These are phyloP conservation scores for Beauveria medogensis DNA, from an alignment of 2,329 filamentous ascomycete species.

Conservation along the genomic window DNA sequence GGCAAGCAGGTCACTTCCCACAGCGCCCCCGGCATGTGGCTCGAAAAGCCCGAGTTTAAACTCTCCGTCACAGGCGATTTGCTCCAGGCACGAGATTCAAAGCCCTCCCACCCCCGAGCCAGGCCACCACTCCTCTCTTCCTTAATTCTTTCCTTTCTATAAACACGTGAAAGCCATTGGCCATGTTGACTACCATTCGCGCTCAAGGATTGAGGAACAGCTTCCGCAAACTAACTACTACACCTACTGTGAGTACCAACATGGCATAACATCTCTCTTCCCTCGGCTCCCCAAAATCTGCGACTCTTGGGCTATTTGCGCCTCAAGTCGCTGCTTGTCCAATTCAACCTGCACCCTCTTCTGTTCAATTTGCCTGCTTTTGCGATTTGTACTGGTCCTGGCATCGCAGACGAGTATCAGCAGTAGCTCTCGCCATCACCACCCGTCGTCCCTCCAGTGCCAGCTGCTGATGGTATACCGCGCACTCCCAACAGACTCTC, in stretches of 20 bases:
- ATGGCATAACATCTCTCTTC: neutral
- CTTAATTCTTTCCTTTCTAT: neutral
- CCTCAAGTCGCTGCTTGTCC: neutral
- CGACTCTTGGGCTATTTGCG: neutral
- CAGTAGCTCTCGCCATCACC: neutral
- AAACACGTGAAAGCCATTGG: slow-evolving; percentile 16
- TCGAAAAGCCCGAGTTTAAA: neutral
- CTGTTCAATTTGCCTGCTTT: neutral
- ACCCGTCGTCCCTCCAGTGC: neutral
- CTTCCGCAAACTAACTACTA: slow-evolving; percentile 22
- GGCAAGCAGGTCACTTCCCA: too few species aligned
- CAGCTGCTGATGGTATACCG: slow-evolving; percentile 8
- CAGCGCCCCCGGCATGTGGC: neutral
- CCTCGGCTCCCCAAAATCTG: neutral
- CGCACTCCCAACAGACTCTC: slow-evolving; percentile 15
- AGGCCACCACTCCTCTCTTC: neutral
- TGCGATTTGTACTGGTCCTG: neutral
- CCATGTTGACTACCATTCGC: slow-evolving; percentile 29
- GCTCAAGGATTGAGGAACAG: slow-evolving; percentile 26
- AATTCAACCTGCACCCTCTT: neutral
- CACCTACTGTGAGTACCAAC: slow-evolving; percentile 16
- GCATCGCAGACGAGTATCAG: neutral
- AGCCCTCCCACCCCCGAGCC: neutral
- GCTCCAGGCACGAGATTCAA: slow-evolving; percentile 4
- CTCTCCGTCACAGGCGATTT: slow-evolving; percentile 7